Base-by-base conservation (phyloP, 495 filamentous ascomycete genomes). In the Neurospora tetraspora region DNA sequence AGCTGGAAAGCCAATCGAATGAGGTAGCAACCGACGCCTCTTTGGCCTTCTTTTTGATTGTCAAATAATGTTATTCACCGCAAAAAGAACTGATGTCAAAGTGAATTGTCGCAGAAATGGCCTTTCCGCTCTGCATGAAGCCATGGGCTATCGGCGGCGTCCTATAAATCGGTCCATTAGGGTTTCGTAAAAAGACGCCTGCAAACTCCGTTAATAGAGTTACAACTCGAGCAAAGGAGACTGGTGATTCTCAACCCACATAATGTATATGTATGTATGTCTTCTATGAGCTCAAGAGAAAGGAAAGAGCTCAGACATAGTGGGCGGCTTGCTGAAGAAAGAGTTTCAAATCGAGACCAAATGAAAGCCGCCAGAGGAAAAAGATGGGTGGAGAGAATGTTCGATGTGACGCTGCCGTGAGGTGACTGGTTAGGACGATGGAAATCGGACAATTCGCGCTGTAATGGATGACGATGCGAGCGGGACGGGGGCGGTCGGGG, bases 1-100 rank as follows among this genome's bases (percentile, higher is more conserved):
- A 40, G 72, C 73, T 31, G 27, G 53, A 61, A 18, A 34, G 27
- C 53, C 75, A 75, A 77, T 77, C 27, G 73, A 73, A 73, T 77
- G 70, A 69, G 73, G 71, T 77, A 72, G 71, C 40, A 69, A 39
- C 14, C 16, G 72, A 27, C 20, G 31, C 31, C 39, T 39, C 23
- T 45, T 69, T 31, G 10, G 16, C 20, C 18, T 31, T 36, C 39
- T 5, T 73, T 70, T 36, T 42, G 68, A 43, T 73, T 73, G 68
- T 10, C 36, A 61, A 73, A 47, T 71, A 23, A 34, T 70, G 53
- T 59, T 73, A 61, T 70, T 43, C 69, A 70, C 10, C 1, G 23
- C 7, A 27, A 27, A 16, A 18, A 34, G 27, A 65, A 65, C 7
- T 59, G 11, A 14, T 59, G 14, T 65, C 27, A 34, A 36, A 18